Evolutionary conservation across 768 basidiomycete genomes (phyloP).

Genomic region (Rhodotorula graminis): DNA sequence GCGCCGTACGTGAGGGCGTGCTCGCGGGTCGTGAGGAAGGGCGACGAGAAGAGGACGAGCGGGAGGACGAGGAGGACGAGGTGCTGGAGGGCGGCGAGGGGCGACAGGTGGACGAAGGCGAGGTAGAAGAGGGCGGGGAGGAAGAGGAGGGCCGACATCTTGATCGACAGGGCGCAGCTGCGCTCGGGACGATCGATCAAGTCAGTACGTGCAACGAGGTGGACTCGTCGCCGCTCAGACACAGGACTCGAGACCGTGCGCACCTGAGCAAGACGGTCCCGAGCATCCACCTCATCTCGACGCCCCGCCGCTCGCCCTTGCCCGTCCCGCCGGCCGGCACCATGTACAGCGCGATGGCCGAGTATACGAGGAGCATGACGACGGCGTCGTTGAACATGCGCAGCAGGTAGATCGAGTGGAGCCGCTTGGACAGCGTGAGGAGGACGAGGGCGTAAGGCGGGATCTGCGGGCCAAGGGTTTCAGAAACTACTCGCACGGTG

Average conservation of each 20-base stretch:
- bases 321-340: conserved; percentile 44
- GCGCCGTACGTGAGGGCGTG: conserved; percentile 63
- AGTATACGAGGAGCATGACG: conserved; percentile 55
- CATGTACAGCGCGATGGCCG: conserved; percentile 60
- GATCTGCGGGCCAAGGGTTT: too few species aligned
- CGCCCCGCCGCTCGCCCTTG: conserved; percentile 47
- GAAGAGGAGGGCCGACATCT: conserved; percentile 90
- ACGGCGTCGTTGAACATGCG: conserved; percentile 91
- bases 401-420: conserved; percentile 87
- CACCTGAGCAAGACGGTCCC: conserved; percentile 72
- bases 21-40: conserved; percentile 59
- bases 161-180: conserved; percentile 79
- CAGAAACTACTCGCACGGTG: too few species aligned
- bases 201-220: not conserved
- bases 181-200: conserved; percentile 11
- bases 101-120: conserved; percentile 47
- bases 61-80: conserved; percentile 40
- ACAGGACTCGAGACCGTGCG: accelerated
- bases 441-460: conserved; percentile 48
- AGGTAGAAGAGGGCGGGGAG: conserved; percentile 81
- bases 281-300: conserved; percentile 52
- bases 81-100: conserved; percentile 38
- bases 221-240: not conserved
- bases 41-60: conserved; percentile 49
- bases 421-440: conserved; percentile 79